Evolutionary conservation across 208 protist species (phyloP), one percentile per base, ranked within the genome.

Genomic region (Leishmania tropica): DNA sequence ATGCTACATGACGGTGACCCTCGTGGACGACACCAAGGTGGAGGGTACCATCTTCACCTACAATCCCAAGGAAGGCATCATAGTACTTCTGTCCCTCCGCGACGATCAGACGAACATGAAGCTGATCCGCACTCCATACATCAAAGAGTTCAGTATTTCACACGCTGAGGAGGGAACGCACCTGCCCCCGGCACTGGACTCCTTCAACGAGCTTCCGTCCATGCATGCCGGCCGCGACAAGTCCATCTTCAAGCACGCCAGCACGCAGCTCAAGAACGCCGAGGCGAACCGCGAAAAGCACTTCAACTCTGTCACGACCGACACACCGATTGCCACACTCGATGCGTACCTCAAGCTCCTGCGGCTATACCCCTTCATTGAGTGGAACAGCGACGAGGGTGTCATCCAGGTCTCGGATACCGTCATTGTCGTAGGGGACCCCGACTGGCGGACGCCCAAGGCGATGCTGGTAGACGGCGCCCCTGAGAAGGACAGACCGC

Each of bases 41-140:
- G 88, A 90, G 47, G 95, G 95, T 24, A 93, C 87, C 35, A 87
- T 97, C 58, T 97, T 93, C 82, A 96, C 95, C 3, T 97, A 96
- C 89, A 95, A 94, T 71, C 88, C 93, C 2, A 84, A 86, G 37
- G 88, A 95, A 65, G 92, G 89, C 11, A 70, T 97, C 47, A 80
- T 97, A 64, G 93, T 95, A 8, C 85, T 97, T 24, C 76, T 96
- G 72, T 85, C 87, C 21, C 77, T 92, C 45, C 77, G 81, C 48
- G 87, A 85, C 28, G 84, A 88, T n/a, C 86, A 86, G 62, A 81
- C 87, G 17, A 89, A 83, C 42, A 85, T 96, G 45, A 93, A 92
- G 70, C 89, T 97, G 76, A 89, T 97, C 15, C 87, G 90, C 54
- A 95, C 91, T 1, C 75, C 75, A 10, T 96, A 92, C 81, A 96